Percentiles rank a stretch among this genome's conserved stretches.
phyloP scores from a whole-genome alignment of 2,329 filamentous ascomycete genomes.

The Annulohypoxylon truncatum region DNA sequence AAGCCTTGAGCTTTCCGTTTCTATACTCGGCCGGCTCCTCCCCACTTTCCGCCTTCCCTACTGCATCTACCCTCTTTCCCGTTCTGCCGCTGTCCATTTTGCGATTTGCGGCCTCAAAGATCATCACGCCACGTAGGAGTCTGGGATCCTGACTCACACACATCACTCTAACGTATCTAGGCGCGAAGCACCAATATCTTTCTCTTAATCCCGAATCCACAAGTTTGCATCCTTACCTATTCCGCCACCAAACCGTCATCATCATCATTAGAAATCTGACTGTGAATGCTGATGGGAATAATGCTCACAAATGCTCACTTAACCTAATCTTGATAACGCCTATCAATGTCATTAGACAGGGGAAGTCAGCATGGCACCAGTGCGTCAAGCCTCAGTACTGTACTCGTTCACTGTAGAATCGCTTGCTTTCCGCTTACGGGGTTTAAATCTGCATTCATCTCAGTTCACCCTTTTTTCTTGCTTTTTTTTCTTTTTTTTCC shows the following conservation, averaged over 20 bases:
- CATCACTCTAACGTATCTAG: conserved; percentile 11
- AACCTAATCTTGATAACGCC: neutral
- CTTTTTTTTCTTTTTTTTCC: conserved; percentile 19
- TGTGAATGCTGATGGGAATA: conserved; percentile 1
- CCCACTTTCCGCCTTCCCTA: conserved; percentile 20
- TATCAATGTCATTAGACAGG: conserved; percentile 7
- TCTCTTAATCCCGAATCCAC: conserved; percentile 22
- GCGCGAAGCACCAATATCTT: conserved; percentile 2
- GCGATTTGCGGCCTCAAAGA: conserved; percentile 5
- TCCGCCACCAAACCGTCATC: conserved; percentile 5
- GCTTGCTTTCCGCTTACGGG: neutral
- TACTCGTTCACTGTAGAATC: neutral
- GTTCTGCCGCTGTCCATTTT: neutral
- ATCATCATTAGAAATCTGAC: conserved; percentile 3
- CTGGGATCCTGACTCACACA: conserved; percentile 33
- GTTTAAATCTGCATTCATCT: conserved; percentile 11
- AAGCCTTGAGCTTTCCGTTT: conserved; percentile 15
- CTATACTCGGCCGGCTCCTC: conserved; percentile 8
- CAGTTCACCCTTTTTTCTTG: conserved; percentile 12
- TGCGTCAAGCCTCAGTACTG: conserved; percentile 5
- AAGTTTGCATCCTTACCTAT: conserved; percentile 14
- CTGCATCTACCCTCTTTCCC: conserved; percentile 22
- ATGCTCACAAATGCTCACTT: neutral
- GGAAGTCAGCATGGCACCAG: conserved; percentile 6
- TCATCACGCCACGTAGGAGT: conserved; percentile 32